Conservation (phyloP, 441 rosid genomes). For the Biscutella laevigata region DNA sequence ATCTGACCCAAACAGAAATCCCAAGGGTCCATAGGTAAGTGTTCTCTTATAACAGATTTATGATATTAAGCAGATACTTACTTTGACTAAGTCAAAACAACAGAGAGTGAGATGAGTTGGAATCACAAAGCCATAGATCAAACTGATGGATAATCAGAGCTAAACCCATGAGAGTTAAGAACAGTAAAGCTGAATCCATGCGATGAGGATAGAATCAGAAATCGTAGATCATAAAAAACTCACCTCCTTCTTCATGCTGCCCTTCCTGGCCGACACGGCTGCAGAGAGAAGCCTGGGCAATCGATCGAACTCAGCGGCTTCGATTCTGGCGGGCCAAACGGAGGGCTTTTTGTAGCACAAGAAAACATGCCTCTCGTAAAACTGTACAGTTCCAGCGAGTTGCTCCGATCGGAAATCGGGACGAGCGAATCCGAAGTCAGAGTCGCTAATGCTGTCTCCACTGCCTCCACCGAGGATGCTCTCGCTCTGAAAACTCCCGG, state of each 20-base stretch:
- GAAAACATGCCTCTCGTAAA: constrained; percentile 80
- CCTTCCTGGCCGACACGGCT: constrained; percentile 61
- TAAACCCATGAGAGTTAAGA: background rate
- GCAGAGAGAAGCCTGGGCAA: constrained; percentile 92
- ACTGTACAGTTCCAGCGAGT: constrained; percentile 72
- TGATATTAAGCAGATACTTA: constrained; percentile 1
- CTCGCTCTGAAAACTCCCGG: constrained; percentile 81
- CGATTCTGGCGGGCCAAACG: constrained; percentile 92
- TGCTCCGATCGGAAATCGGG: constrained; percentile 61
- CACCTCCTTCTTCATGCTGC: constrained; percentile 70
- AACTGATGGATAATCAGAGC: background rate
- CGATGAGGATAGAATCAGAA: constrained; percentile 1
- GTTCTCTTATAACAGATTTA: background rate
- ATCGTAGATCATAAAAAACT: background rate
- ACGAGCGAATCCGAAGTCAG: constrained; percentile 76
- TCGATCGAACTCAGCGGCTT: constrained; percentile 99
- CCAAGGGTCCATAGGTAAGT: background rate
- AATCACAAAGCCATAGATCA: constrained; percentile 5
- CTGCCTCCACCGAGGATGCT: constrained; percentile 39
- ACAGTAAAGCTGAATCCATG: background rate
- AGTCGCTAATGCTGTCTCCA: constrained; percentile 31
- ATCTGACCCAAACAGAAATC: constrained; percentile 1
- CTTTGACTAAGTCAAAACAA: background rate
- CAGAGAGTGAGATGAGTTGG: background rate
- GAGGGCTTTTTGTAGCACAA: constrained; percentile 89